These are phyloP conservation scores for Pochonia chlamydosporia DNA, from an alignment of 2,329 filamentous ascomycete genomes.

Conservation along the genomic window DNA sequence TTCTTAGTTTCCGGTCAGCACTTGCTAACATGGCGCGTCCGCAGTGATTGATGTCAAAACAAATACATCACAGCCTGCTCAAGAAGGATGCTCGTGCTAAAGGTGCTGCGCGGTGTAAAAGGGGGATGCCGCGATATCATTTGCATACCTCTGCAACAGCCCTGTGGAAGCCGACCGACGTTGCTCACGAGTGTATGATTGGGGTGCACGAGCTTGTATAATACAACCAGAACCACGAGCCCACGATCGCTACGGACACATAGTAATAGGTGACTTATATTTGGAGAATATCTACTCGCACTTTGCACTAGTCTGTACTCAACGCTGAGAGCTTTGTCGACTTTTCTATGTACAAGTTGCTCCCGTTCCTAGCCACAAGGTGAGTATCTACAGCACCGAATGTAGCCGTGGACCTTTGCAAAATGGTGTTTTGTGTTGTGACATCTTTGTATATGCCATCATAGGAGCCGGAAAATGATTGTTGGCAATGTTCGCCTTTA, in stretches of 20 bases:
- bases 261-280: neutral
- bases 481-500: too few relatives aligned
- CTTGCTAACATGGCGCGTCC: constrained; percentile 15
- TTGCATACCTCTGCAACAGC: neutral
- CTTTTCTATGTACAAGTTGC: too few relatives aligned
- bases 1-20: constrained; percentile 1
- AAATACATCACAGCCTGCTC: constrained; percentile 60
- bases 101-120: neutral
- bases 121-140: neutral
- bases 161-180: neutral
- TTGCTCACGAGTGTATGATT: neutral
- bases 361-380: too few relatives aligned
- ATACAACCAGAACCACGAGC: constrained; percentile 26
- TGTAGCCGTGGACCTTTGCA: too few relatives aligned
- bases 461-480: too few relatives aligned
- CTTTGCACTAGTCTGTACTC: neutral
- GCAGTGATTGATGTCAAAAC: constrained; percentile 92
- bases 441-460: too few relatives aligned
- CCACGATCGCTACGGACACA: constrained; percentile 25
- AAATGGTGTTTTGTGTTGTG: too few relatives aligned
- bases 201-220: constrained; percentile 26
- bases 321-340: too few relatives aligned
- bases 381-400: too few relatives aligned
- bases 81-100: constrained; percentile 60
- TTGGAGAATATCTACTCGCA: too few relatives aligned